Evolutionary conservation across 192 early-diverging fungal species (phyloP).

Genomic region (Helicostylum pulchrum): DNA sequence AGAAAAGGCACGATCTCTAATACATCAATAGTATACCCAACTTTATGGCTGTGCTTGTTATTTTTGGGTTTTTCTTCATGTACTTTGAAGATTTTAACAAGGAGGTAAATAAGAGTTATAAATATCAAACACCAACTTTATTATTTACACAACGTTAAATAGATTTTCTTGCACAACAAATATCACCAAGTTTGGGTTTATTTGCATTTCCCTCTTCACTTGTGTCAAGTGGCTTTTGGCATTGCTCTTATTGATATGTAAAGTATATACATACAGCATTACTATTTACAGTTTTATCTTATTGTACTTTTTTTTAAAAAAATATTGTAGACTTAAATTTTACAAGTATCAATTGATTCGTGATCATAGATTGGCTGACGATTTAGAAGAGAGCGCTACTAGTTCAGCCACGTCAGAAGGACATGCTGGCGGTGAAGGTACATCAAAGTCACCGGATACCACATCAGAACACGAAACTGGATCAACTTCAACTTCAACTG

Average conservation of each 20-base stretch:
- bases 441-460: background rate
- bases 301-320: background rate
- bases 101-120: slow-evolving; percentile 27
- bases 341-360: background rate
- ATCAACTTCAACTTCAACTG: background rate
- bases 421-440: background rate
- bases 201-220: slow-evolving; percentile 44
- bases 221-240: slow-evolving; percentile 44
- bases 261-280: slow-evolving; percentile 10
- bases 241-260: slow-evolving; percentile 36
- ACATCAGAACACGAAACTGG: background rate
- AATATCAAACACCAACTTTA: background rate
- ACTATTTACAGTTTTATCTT: background rate
- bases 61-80: slow-evolving; percentile 50
- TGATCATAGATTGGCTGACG: background rate
- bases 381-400: background rate
- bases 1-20: background rate
- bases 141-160: background rate
- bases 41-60: slow-evolving; percentile 46
- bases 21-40: slow-evolving; percentile 18
- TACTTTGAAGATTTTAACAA: slow-evolving; percentile 54
- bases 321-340: background rate
- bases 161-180: slow-evolving; percentile 31
- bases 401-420: background rate
- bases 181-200: slow-evolving; percentile 46